A percentile compares a stretch with the other conserved stretches of the same genome.
Conservation (phyloP, 2,329 filamentous ascomycete genomes). For the Pyrenochaeta sp. region DNA sequence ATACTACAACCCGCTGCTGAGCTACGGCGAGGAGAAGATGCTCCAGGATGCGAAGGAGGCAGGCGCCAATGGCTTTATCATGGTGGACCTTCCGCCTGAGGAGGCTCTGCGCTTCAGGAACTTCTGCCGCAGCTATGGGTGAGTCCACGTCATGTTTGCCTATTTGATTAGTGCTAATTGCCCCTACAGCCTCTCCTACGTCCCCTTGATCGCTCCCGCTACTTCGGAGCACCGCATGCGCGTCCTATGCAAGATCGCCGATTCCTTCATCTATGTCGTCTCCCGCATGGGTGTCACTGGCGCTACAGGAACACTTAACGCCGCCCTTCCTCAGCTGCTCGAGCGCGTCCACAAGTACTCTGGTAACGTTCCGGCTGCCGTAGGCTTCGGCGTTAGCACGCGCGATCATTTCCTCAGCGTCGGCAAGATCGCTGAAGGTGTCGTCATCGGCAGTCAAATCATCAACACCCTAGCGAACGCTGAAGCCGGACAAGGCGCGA, state of each 20-base stretch:
- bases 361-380: slow-evolving; percentile 86
- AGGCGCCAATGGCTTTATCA: slow-evolving; percentile 94
- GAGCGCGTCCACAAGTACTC: slow-evolving; percentile 90
- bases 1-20: slow-evolving; percentile 96
- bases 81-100: slow-evolving; percentile 94
- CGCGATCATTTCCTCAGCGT: slow-evolving; percentile 91
- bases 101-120: slow-evolving; percentile 92
- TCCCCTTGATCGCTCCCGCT: slow-evolving; percentile 93
- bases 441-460: slow-evolving; percentile 96
- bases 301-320: slow-evolving; percentile 82
- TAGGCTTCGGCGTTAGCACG: slow-evolving; percentile 96
- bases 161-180: slow-evolving; percentile 17
- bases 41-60: slow-evolving; percentile 83
- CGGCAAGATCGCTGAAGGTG: slow-evolving; percentile 84
- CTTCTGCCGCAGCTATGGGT: slow-evolving; percentile 80
- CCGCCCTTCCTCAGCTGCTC: slow-evolving; percentile 81
- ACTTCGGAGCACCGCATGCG: slow-evolving; percentile 95
- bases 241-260: slow-evolving; percentile 92
- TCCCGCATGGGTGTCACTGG: slow-evolving; percentile 97
- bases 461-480: slow-evolving; percentile 80
- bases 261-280: slow-evolving; percentile 99
- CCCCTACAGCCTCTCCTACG: slow-evolving; percentile 77
- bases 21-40: slow-evolving; percentile 91
- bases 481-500: slow-evolving; percentile 69
- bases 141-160: slow-evolving; percentile 45